Conservation (phyloP, 1,284 basidiomycete species). For the Thelephora terrestris region DNA sequence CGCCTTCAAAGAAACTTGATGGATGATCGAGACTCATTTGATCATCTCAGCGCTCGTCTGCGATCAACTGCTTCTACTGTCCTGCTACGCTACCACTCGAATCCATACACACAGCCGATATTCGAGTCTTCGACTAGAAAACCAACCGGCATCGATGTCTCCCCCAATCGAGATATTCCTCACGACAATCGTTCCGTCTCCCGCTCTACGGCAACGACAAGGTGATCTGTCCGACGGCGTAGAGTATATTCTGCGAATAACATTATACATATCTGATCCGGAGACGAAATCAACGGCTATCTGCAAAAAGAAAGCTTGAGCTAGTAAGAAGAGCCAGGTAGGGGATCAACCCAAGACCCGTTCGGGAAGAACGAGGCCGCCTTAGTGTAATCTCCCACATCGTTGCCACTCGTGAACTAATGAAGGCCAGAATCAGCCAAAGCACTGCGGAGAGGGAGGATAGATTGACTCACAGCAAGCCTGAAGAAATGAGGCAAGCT, state of each 20-base stretch:
- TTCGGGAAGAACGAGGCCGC: slow-evolving; percentile 72
- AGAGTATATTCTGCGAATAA: too few species aligned
- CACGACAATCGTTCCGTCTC: slow-evolving; percentile 77
- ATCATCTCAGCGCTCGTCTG: too few species aligned
- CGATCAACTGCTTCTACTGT: too few species aligned
- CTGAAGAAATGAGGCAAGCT: slow-evolving; percentile 76
- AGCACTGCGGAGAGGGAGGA: slow-evolving; percentile 1
- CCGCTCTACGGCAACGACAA: slow-evolving; percentile 63
- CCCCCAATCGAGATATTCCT: slow-evolving; percentile 73
- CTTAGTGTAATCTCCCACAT: slow-evolving; percentile 73
- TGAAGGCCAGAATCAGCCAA: background rate
- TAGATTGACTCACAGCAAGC: slow-evolving; percentile 56
- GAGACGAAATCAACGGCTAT: too few species aligned
- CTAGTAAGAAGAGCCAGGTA: slow-evolving; percentile 50
- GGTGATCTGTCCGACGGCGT: too few species aligned
- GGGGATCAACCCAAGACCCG: slow-evolving; percentile 71
- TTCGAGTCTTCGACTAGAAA: too few species aligned
- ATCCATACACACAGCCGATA: too few species aligned
- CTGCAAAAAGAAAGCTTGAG: too few species aligned
- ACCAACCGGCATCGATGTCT: slow-evolving; percentile 45
- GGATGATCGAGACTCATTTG: too few species aligned
- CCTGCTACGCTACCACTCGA: too few species aligned
- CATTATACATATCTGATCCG: too few species aligned
- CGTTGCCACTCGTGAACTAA: slow-evolving; percentile 45
- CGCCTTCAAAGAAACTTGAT: too few species aligned